A percentile compares a stretch with the other conserved stretches of the same genome.
Evolutionary conservation across 169 alveolate species (phyloP).

Genomic region (Eimeria praecox): DNA sequence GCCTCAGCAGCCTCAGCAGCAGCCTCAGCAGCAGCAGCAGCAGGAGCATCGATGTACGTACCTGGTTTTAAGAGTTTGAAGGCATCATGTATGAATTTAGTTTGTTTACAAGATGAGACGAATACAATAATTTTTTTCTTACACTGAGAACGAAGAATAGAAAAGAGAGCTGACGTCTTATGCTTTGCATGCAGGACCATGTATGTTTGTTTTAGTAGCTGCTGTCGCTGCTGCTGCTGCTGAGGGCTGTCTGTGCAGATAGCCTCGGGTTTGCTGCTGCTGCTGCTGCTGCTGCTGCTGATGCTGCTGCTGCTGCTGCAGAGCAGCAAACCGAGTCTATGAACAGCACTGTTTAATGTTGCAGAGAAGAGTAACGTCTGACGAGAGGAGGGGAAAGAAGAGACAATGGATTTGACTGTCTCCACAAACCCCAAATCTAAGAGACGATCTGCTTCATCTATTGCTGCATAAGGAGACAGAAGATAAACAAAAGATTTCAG

Average conservation of each 20-base stretch:
- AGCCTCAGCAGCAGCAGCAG: neutral
- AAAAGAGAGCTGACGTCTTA: slow-evolving; percentile 94
- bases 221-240: slow-evolving; percentile 84
- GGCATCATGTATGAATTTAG: slow-evolving; percentile 97
- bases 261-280: slow-evolving; percentile 56
- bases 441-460: slow-evolving; percentile 97
- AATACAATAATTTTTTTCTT: slow-evolving; percentile 94
- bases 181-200: slow-evolving; percentile 92
- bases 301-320: slow-evolving; percentile 80
- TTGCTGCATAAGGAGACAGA: slow-evolving; percentile 92
- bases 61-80: slow-evolving; percentile 97
- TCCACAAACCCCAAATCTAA: slow-evolving; percentile 95
- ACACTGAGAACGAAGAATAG: slow-evolving; percentile 95
- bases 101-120: slow-evolving; percentile 96
- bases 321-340: slow-evolving; percentile 60
- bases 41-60: slow-evolving; percentile 50
- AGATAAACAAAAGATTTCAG: slow-evolving; percentile 88
- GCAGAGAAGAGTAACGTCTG: slow-evolving; percentile 97
- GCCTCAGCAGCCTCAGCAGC: neutral
- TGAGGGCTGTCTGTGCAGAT: slow-evolving; percentile 59
- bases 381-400: slow-evolving; percentile 88
- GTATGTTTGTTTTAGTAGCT: slow-evolving; percentile 90
- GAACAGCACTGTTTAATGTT: slow-evolving; percentile 87
- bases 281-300: slow-evolving; percentile 82
- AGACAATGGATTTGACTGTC: slow-evolving; percentile 91